These are phyloP conservation scores for Akanthomyces lecanii DNA, from an alignment of 2,329 filamentous ascomycete species.

Conservation along the genomic window DNA sequence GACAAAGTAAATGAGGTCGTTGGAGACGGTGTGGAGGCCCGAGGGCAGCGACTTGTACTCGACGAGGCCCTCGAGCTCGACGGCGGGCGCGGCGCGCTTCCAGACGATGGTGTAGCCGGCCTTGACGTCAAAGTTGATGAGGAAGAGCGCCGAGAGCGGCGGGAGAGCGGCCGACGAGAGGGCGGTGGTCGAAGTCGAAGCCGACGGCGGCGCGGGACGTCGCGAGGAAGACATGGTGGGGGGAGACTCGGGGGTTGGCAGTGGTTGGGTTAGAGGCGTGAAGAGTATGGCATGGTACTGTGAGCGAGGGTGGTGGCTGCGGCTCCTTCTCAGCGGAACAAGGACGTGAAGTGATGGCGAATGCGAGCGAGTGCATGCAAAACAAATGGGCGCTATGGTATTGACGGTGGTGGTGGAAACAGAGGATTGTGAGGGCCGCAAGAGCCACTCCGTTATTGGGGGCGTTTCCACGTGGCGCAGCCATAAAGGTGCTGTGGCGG, in stretches of 20 bases:
- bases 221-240: conserved; percentile 37
- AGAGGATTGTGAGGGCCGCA: background rate
- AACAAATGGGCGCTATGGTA: background rate
- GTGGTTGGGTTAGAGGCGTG: background rate
- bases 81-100: conserved; percentile 67
- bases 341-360: background rate
- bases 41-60: conserved; percentile 97
- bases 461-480: background rate
- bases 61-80: conserved; percentile 78
- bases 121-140: conserved; percentile 90
- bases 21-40: conserved; percentile 79
- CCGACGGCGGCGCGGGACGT: conserved; percentile 21
- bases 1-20: conserved; percentile 92
- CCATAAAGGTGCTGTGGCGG: background rate
- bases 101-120: conserved; percentile 87
- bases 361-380: background rate
- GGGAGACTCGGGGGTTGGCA: background rate
- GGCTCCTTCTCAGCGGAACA: background rate
- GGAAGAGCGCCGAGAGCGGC: conserved; percentile 72
- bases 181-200: conserved; percentile 28
- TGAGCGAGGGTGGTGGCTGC: background rate
- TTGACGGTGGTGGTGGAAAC: background rate
- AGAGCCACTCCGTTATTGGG: background rate
- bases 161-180: conserved; percentile 40
- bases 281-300: background rate